Conservation (phyloP, 352 stramenopile species). For the Pilasporangium apinafurcum region DNA sequence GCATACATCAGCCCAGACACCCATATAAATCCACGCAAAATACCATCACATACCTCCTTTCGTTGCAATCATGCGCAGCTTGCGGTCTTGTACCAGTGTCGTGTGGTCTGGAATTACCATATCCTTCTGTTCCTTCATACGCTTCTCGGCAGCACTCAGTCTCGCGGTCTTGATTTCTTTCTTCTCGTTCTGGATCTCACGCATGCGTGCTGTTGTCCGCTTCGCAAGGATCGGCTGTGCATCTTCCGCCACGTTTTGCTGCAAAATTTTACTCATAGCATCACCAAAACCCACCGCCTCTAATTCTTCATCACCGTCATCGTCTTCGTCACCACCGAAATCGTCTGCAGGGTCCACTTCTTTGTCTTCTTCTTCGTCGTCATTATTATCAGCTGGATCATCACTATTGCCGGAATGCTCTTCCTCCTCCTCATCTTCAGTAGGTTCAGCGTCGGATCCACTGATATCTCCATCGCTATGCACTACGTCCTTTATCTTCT, state of each 20-base stretch:
- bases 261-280: slow-evolving; percentile 82
- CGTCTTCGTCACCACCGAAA: slow-evolving; percentile 3
- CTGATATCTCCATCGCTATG: too few species aligned
- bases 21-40: neutral
- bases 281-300: slow-evolving; percentile 78
- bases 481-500: too few species aligned
- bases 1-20: neutral
- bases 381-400: slow-evolving; percentile 11
- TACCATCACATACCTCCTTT: slow-evolving; percentile 45
- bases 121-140: slow-evolving; percentile 69
- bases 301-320: slow-evolving; percentile 27
- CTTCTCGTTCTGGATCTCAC: slow-evolving; percentile 76
- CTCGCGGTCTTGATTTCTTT: slow-evolving; percentile 57
- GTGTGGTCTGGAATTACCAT: slow-evolving; percentile 59
- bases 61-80: slow-evolving; percentile 73
- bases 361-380: slow-evolving; percentile 9
- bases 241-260: slow-evolving; percentile 62
- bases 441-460: too few species aligned
- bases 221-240: slow-evolving; percentile 79
- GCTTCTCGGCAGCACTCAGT: slow-evolving; percentile 67
- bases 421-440: slow-evolving; percentile 9
- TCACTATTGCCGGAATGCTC: slow-evolving; percentile 5
- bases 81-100: slow-evolving; percentile 55
- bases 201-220: slow-evolving; percentile 76
- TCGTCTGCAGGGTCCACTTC: slow-evolving; percentile 12